Evolutionary conservation across 1,284 basidiomycete genomes (phyloP), one percentile per base, ranked within the genome.

Genomic region (Leccinum fuscescens): DNA sequence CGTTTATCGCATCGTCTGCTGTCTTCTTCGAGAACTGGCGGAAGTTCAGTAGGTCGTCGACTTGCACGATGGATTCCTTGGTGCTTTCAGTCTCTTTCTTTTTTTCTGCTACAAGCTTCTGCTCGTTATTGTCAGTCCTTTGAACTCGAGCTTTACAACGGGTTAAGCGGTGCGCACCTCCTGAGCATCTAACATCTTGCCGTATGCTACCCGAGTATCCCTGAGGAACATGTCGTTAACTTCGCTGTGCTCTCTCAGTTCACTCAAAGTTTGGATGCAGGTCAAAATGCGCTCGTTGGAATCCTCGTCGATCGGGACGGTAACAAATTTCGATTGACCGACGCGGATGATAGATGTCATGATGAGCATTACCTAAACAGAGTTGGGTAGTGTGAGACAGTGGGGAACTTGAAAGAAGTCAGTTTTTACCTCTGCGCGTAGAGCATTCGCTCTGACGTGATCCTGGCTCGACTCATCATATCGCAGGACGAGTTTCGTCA

Each of bases 331-430:
- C 62, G 93, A 96, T 78, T 98, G 96, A 46, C 97, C 97, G 54
- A 98, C 94, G 54, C 96, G 93, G 69, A 99, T 92, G 70, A 97
- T 83, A 15, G 94, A 97, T 2, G 94, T 91, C 96, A 99, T 98
- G 73, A 99, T 95, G 61, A 99, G 83, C 93, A 99, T 98, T 3
- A 94, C 89, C 89, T 92, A 65, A 3, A 44, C 14, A 35, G 49
- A 17, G 39, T 56, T 7, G 17, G 8, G 55, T 20, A 6, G 50
- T 11, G 17, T 52, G 33, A 57, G 60, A 42, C 52, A 14, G 55
- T 29, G 37, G 27, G 11, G 9, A 50, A 46, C 55, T 9, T 17
- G 48, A 35, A 64, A 22, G n/a, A 46, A 56, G 22, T 51, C 11
- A 7, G 1, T 46, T 20, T 9, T 37, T 59, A 90, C 90, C 82